phyloP scores from a whole-genome alignment of 2,329 filamentous ascomycete species.

The Cercospora janseana region DNA sequence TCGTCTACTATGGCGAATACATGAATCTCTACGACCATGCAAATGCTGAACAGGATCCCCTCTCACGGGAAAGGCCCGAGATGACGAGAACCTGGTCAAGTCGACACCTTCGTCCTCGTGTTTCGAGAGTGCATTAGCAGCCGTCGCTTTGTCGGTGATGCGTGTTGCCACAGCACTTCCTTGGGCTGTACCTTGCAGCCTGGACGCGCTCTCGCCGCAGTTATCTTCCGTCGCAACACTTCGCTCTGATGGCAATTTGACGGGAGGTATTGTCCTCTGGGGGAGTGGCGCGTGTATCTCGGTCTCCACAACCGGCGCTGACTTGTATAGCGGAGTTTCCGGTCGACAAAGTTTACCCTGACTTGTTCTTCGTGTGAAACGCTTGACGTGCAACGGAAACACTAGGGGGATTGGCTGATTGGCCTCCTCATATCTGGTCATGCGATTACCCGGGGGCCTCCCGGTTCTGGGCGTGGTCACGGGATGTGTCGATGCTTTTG shows the following conservation, averaged over 20 bases:
- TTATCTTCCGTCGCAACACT: background rate
- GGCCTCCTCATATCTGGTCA: background rate
- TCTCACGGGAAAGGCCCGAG: background rate
- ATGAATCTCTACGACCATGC: constrained; percentile 30
- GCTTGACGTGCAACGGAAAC: constrained; percentile 32
- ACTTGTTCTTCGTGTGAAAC: constrained; percentile 28
- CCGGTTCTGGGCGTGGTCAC: constrained; percentile 4
- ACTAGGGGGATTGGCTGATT: constrained; percentile 24
- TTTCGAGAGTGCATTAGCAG: background rate
- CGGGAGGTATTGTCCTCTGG: constrained; percentile 21
- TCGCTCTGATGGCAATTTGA: constrained; percentile 14
- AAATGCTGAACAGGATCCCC: constrained; percentile 23
- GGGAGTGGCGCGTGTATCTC: constrained; percentile 29
- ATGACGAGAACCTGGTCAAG: background rate
- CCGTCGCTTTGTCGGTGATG: background rate
- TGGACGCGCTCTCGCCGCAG: background rate
- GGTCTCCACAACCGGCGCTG: constrained; percentile 22
- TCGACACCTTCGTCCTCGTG: constrained; percentile 1
- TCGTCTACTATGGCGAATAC: constrained; percentile 36
- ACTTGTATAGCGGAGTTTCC: constrained; percentile 30
- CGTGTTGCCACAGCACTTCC: background rate
- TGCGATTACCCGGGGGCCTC: constrained; percentile 1
- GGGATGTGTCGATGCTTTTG: background rate
- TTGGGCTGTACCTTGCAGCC: too few relatives aligned
- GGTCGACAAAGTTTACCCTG: constrained; percentile 26